Conservation (phyloP, 345 rosid species). For the Passiflora organensis region DNA sequence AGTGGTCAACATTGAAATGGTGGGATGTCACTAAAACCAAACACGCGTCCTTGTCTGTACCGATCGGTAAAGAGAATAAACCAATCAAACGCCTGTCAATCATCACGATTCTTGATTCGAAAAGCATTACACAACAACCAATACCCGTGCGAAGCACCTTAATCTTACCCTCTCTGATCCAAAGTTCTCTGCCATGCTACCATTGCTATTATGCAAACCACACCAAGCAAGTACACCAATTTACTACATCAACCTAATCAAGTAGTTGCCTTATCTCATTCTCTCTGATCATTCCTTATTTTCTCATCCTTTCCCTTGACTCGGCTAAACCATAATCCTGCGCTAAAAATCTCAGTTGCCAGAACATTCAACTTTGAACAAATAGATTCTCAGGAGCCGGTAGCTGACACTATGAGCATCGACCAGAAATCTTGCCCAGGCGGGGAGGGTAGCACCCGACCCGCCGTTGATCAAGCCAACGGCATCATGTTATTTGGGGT, state of each 20-base stretch:
- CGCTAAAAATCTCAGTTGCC: background rate
- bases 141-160: too few relatives aligned
- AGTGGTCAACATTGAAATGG: background rate
- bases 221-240: too few relatives aligned
- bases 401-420: slow-evolving; percentile 65
- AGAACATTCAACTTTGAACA: background rate
- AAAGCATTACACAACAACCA: too few relatives aligned
- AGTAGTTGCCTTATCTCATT: background rate
- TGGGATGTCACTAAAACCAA: slow-evolving; percentile 2
- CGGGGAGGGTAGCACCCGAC: slow-evolving; percentile 15
- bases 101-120: background rate
- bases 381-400: slow-evolving; percentile 17
- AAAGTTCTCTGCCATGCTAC: too few relatives aligned
- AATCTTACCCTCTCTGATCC: background rate
- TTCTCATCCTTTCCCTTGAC: background rate
- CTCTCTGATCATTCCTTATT: background rate
- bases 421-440: slow-evolving; percentile 64
- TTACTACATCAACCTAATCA: too few relatives aligned
- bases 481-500: slow-evolving; percentile 75
- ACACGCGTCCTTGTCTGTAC: slow-evolving; percentile 12
- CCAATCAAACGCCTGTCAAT: slow-evolving; percentile 19
- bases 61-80: background rate
- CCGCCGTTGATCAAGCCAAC: slow-evolving; percentile 12
- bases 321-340: background rate
- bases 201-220: too few relatives aligned